phyloP scores from a whole-genome alignment of 2,329 filamentous ascomycete genomes.

The Xylariaceae sp. region DNA sequence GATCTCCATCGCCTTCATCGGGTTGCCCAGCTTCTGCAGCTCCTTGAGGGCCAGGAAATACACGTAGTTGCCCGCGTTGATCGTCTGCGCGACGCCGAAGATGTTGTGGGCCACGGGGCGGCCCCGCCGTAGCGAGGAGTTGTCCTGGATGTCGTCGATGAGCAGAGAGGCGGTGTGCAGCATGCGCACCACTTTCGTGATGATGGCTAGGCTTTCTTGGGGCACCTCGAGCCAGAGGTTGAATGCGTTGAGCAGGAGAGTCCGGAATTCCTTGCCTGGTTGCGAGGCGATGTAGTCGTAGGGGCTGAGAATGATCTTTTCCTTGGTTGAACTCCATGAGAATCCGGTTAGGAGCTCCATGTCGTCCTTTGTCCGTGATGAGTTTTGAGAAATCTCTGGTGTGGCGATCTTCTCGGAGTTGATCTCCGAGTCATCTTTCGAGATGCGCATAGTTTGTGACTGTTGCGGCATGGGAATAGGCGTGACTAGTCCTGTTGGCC shows the following conservation, averaged over 20 bases:
- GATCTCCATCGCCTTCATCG: constrained; percentile 56
- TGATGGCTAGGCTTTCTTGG: constrained; percentile 61
- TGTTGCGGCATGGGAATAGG: constrained; percentile 14
- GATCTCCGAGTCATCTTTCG: constrained; percentile 2
- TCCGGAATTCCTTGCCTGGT: constrained; percentile 79
- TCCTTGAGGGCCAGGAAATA: constrained; percentile 78
- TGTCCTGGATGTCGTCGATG: constrained; percentile 85
- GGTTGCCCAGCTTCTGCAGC: constrained; percentile 64
- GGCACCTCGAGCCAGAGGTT: constrained; percentile 77
- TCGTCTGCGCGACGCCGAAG: constrained; percentile 81
- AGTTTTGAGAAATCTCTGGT: constrained; percentile 4
- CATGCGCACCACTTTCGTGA: constrained; percentile 78
- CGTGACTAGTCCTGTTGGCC: constrained; percentile 16
- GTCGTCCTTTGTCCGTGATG: constrained; percentile 47
- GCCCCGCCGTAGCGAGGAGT: constrained; percentile 68
- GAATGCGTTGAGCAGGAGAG: constrained; percentile 74
- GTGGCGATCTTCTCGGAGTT: constrained; percentile 3
- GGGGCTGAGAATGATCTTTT: constrained; percentile 70
- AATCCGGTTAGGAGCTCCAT: constrained; percentile 46
- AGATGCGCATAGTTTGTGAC: background rate
- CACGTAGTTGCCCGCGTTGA: constrained; percentile 86
- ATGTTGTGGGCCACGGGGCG: constrained; percentile 79
- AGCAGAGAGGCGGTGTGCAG: constrained; percentile 78
- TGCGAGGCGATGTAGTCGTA: constrained; percentile 76
- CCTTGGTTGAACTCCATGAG: constrained; percentile 68